These are phyloP conservation scores for Mariannaea sp. DNA, from an alignment of 2,329 filamentous ascomycete genomes.

Conservation along the genomic window DNA sequence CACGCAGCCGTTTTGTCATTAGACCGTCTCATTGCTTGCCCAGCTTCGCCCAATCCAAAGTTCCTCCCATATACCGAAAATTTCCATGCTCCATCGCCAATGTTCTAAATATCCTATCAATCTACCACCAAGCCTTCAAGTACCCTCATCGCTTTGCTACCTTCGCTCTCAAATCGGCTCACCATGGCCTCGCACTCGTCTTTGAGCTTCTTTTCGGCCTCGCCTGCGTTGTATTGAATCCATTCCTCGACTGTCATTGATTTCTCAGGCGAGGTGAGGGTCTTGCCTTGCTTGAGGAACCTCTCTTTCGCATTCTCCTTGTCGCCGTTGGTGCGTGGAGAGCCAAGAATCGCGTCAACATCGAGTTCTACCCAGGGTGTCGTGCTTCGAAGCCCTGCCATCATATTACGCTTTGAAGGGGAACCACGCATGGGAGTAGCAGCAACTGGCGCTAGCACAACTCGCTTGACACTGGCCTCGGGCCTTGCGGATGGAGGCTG, in stretches of 20 bases:
- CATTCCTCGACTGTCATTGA: conserved; percentile 93
- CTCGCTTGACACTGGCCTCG: conserved; percentile 53
- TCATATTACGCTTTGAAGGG: conserved; percentile 65
- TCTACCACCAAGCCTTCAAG: conserved; percentile 73
- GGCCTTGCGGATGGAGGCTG: conserved; percentile 71
- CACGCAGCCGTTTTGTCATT: conserved; percentile 9
- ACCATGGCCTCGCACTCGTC: conserved; percentile 85
- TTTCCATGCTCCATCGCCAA: neutral
- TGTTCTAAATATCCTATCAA: conserved; percentile 30
- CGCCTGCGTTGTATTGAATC: conserved; percentile 79
- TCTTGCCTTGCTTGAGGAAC: conserved; percentile 59
- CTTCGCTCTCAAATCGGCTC: conserved; percentile 80
- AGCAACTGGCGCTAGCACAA: conserved; percentile 52
- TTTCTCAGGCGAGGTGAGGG: conserved; percentile 77
- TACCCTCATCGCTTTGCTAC: conserved; percentile 73
- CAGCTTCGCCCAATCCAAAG: conserved; percentile 3
- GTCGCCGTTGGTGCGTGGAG: conserved; percentile 48
- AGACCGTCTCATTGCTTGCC: conserved; percentile 7
- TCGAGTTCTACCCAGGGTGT: conserved; percentile 75
- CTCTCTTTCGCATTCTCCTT: conserved; percentile 58
- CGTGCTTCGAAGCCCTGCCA: conserved; percentile 60
- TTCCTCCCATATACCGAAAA: conserved; percentile 5
- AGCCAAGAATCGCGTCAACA: conserved; percentile 71
- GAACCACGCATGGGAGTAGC: conserved; percentile 58
- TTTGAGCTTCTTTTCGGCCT: conserved; percentile 79